Evolutionary conservation across 73 alveolate genomes (phyloP), one percentile per base, ranked within the genome.

Genomic region (Blepharisma japonicum): DNA sequence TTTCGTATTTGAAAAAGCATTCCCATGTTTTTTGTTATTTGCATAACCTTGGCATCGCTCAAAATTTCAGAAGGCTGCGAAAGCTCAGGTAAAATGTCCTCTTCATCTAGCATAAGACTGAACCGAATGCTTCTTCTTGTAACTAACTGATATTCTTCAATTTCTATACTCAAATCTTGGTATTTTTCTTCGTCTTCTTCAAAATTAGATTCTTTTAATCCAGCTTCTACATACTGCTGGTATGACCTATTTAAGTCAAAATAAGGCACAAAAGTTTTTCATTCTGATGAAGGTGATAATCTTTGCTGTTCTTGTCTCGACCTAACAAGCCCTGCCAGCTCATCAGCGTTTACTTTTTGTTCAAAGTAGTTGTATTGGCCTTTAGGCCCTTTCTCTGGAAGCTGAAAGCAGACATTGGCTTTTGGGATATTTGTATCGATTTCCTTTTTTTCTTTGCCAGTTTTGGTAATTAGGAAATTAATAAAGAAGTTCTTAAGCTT

Each of bases 111-210:
- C 6, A 56, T 7, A 32, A 80, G 86, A 32, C 51, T 76, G 5
- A 88, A 84, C n/a, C 45, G 48, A 45, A 83, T 25, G 7, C 67
- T 23, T 47, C 67, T 74, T 48, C 71, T 27, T 7, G 87, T 54
- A 4, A 90, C 71, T 67, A 83, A 84, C 23, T 78, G 66, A 55
- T 90, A 94, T 80, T 94, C 79, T 23, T 92, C 76, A 76, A 76
- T 86, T 45, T 82, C 94, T 68, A 90, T 83, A 38, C 83, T 85
- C 6, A 94, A 94, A 61, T 90, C 97, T 70, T 89, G 94, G 7
- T 68, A 45, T 7, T 72, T 6, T 71, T 68, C 86, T 78, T 70
- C 82, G 38, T 87, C 55, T 67, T 79, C 67, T 45, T 86, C 82
- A 23, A 71, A 77, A 25, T 81, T 88, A 71, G 94, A 91, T 56